A percentile compares a stretch with the other conserved stretches of the same genome.
Evolutionary conservation across 1,139 yeast genomes (phyloP).

Genomic region (Kluyveromyces marxianus): DNA sequence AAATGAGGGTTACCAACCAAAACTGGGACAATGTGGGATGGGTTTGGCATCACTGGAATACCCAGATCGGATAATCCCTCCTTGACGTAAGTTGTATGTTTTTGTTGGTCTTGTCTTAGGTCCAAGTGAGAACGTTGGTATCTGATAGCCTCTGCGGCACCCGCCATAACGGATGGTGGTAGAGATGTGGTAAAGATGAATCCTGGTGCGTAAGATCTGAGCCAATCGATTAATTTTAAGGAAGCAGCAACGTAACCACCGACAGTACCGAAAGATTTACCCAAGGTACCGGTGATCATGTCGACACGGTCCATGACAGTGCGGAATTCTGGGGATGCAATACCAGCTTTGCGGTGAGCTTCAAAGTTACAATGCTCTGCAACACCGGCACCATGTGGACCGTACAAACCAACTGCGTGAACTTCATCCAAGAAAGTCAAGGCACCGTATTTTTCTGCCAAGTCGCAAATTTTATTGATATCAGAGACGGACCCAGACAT

Average conservation of each 20-base stretch:
- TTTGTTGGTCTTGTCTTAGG: conserved; percentile 80
- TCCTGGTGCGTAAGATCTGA: conserved; percentile 95
- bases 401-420: conserved; percentile 98
- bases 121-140: conserved; percentile 70
- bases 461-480: conserved; percentile 83
- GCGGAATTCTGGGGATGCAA: conserved; percentile 40
- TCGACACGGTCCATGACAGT: conserved; percentile 87
- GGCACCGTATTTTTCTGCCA: conserved; percentile 97
- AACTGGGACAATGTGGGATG: conserved; percentile 94
- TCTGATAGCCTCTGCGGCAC: conserved; percentile 80
- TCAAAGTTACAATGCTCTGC: conserved; percentile 93
- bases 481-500: conserved; percentile 99
- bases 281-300: conserved; percentile 94
- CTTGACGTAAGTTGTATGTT: conserved; percentile 80
- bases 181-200: conserved; percentile 92
- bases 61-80: conserved; percentile 59
- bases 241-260: conserved; percentile 98
- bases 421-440: conserved; percentile 95
- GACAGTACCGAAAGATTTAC: conserved; percentile 93
- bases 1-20: conserved; percentile 89
- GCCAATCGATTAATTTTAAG: conserved; percentile 79
- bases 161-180: conserved; percentile 98
- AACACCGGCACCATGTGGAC: conserved; percentile 99
- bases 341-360: conserved; percentile 63
- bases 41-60: conserved; percentile 94